Evolutionary conservation across 2,329 filamentous ascomycete species (phyloP).

Genomic region (Basipetospora sp.): DNA sequence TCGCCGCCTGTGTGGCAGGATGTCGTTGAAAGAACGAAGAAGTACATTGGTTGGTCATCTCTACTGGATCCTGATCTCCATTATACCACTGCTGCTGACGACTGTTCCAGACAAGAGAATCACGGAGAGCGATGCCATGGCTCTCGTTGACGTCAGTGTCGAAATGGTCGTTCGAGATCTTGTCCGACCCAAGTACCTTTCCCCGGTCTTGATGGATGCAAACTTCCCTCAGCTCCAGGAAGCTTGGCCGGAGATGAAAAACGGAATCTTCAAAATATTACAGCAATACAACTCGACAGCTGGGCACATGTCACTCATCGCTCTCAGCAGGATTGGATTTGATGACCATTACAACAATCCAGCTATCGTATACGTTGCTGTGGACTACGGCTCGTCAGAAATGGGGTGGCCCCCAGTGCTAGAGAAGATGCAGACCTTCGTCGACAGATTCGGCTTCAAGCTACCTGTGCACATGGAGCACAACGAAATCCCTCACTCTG

Average conservation of each 20-base stretch:
- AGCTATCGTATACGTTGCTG: background rate
- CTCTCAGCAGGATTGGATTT: background rate
- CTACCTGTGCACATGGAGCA: background rate
- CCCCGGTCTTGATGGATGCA: background rate
- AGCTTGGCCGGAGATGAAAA: background rate
- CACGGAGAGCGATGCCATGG: too few relatives aligned
- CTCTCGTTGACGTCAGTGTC: background rate
- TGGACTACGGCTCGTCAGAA: background rate
- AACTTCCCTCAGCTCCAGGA: background rate
- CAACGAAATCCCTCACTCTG: background rate
- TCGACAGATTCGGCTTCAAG: background rate
- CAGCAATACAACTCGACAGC: background rate
- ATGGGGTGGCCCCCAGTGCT: background rate
- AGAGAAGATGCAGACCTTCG: background rate
- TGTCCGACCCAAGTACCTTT: background rate
- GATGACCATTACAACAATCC: background rate
- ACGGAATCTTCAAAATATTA: background rate
- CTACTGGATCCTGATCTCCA: too few relatives aligned
- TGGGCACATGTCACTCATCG: background rate
- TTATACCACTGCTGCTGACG: too few relatives aligned
- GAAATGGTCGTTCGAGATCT: background rate
- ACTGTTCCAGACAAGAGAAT: too few relatives aligned
- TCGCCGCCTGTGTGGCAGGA: too few relatives aligned
- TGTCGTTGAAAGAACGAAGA: too few relatives aligned
- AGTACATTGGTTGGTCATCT: too few relatives aligned